phyloP scores from a whole-genome alignment of 768 basidiomycete species.

The Suillus subaureus region DNA sequence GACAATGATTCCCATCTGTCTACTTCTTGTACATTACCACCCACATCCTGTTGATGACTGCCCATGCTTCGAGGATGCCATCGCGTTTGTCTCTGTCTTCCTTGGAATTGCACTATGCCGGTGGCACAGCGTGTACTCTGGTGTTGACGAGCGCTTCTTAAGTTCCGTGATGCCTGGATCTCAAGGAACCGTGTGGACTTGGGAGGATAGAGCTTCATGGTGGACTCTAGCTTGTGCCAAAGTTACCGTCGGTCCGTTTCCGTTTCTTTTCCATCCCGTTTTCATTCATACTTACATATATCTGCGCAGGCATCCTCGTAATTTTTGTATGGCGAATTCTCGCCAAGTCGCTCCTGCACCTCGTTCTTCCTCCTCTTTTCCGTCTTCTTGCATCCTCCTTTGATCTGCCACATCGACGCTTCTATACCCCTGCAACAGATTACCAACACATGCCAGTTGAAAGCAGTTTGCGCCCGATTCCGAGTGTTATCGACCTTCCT shows the following conservation, averaged over 20 bases:
- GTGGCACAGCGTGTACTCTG: slow-evolving; percentile 58
- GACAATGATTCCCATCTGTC: slow-evolving; percentile 59
- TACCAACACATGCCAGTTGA: slow-evolving; percentile 72
- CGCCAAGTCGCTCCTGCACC: slow-evolving; percentile 76
- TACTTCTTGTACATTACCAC: slow-evolving; percentile 83
- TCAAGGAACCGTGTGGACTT: slow-evolving; percentile 42
- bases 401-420: slow-evolving; percentile 78
- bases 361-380: slow-evolving; percentile 82
- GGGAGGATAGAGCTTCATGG: slow-evolving; percentile 39
- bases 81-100: slow-evolving; percentile 86
- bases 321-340: slow-evolving; percentile 90
- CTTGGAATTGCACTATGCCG: slow-evolving; percentile 70
- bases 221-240: slow-evolving; percentile 40
- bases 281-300: neutral
- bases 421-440: slow-evolving; percentile 91
- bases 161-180: slow-evolving; percentile 57
- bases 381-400: slow-evolving; percentile 69
- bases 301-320: slow-evolving; percentile 58
- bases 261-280: neutral
- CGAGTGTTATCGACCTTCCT: slow-evolving; percentile 84
- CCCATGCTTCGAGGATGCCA: slow-evolving; percentile 97
- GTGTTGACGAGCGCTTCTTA: slow-evolving; percentile 39
- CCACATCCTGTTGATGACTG: slow-evolving; percentile 96
- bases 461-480: slow-evolving; percentile 67
- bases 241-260: slow-evolving; percentile 41